Evolutionary conservation across 1,284 basidiomycete genomes (phyloP), one percentile per base, ranked within the genome.

Genomic region (Fistulina hepatica): DNA sequence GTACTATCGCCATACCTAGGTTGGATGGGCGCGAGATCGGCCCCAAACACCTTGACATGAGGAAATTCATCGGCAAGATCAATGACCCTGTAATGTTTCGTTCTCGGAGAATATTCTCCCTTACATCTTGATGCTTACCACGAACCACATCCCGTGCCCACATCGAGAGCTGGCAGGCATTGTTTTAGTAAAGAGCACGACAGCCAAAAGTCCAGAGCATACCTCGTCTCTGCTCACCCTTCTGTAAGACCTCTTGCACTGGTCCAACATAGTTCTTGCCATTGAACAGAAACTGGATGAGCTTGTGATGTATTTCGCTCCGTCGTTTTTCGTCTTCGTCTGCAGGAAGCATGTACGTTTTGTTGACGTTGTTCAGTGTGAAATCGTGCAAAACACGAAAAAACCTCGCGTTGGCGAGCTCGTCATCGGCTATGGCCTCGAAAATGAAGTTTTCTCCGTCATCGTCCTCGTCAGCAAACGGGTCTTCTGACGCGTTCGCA

Each of bases 11-110:
- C 32, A 6, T 57, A 81, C 78, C 67, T 66, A 33, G 75, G 72
- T 51, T 81, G 78, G 32, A 80, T 70, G 39, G 78, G 79, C 10
- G 73, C 77, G 22, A 80, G 62, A 59, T 81, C 79, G 43, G 79
- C 64, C 16, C 76, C 79, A 48, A 74, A 65, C 40, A 81, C 73
- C 45, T 77, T 70, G 37, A 66, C 75, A 40, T 69, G 62, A 30
- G 71, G 73, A 51, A 80, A 80, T 53, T 78, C 75, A 48, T 78
- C 74, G 28, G 78, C 77, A 56, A 81, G 71, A 53, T 73, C 69
- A 42, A 77, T 69, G 19, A 73, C 72, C 75, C 73, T 77, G 41
- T 13, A 8, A 19, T 15, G 21, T 27, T 36, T 33, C 20, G 44
- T 32, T 39, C 32, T 33, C 26, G 23, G 12, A 8, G 35, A 26